Base-by-base conservation (phyloP, 2,329 filamentous ascomycete species). In the Diaporthe caulivora region DNA sequence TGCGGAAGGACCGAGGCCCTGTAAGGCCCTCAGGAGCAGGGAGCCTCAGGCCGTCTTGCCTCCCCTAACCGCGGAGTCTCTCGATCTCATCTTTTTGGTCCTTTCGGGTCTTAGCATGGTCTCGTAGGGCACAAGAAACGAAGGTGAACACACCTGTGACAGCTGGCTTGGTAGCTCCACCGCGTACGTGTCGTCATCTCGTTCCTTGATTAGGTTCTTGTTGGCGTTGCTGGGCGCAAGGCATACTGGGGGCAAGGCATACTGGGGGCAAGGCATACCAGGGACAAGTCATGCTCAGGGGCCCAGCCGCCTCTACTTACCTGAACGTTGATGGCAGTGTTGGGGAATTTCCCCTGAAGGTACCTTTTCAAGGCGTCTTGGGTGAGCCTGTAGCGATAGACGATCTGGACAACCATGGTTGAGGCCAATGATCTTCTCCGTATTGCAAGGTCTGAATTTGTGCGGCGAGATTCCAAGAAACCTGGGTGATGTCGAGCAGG, bases 131-230 rank as follows among this genome's bases (percentile, higher is more conserved):
- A 34, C 3, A 8, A 40, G 2, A 47, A 11, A 2, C 31, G 11
- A 49, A 65, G 34, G 37, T 26, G 18, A 37, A 37, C 62, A 53
- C 26, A 55, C 65, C 65, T 44, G 34, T 44, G 65, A 69, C 37
- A 69, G 18, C 24, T 4, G 17, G 7, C 15, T 47, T 1, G 51
- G 51, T n/a, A 69, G 65, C 37, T 69, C 34, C 29, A 69, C 65
- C 51, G 65, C 34, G 65, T 69, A 69, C 3, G 65, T 69, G 42
- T 57, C 65, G 65, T 69, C 51, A 10, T 68, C 64, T 53, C 18
- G 31, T 54, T 68, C 64, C 64, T 68, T 42, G n/a, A 68, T 51
- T 26, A n/a, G 3, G 31, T 40, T 15, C 10, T 11, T 60, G 57
- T 60, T 60, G 37, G 57, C 37, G 42, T n/a, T 49, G 24, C 26